Conservation (phyloP, 129 eudicot genomes). For the Arctium lappa region DNA sequence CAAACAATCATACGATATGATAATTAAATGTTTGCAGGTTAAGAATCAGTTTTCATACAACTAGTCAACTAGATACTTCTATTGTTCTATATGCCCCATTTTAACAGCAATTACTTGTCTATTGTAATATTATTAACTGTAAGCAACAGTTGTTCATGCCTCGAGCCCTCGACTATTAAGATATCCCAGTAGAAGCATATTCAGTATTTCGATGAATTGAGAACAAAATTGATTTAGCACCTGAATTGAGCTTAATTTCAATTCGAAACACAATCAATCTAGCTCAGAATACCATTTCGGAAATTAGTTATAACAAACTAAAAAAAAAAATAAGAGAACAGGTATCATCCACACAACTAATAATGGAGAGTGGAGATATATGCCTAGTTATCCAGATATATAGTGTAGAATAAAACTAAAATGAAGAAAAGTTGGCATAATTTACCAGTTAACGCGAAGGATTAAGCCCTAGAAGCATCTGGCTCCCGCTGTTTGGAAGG, state of each 20-base stretch:
- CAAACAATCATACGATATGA: not conserved
- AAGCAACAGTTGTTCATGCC: not conserved
- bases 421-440: not conserved
- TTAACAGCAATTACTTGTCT: not conserved
- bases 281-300: not conserved
- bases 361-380: not conserved
- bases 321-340: not conserved
- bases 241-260: not conserved
- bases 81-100: not conserved
- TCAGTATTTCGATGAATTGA: not conserved
- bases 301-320: not conserved
- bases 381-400: not conserved
- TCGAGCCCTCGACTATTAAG: not conserved
- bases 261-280: constrained; percentile 4
- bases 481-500: constrained; percentile 46
- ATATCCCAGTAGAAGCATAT: not conserved
- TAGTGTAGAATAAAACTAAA: not conserved
- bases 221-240: not conserved
- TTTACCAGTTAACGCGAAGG: constrained; percentile 46
- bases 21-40: not conserved
- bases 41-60: not conserved
- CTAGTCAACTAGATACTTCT: not conserved
- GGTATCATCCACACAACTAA: not conserved
- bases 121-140: not conserved
- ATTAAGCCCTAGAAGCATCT: constrained; percentile 61